These are phyloP conservation scores for Dioszegia hungarica DNA, from an alignment of 768 basidiomycete genomes.

Conservation along the genomic window DNA sequence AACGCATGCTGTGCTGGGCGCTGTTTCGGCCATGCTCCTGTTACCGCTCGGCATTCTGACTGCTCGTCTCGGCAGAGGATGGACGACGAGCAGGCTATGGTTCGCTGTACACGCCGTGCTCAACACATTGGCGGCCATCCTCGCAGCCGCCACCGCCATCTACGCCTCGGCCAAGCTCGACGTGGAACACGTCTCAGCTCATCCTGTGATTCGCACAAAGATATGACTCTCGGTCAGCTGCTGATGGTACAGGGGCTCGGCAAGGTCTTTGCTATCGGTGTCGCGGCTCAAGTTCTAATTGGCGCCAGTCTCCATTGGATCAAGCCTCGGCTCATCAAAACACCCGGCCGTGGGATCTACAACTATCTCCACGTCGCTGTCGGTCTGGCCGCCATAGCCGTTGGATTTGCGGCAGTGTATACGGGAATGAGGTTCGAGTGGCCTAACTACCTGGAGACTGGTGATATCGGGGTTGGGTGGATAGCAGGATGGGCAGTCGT, in stretches of 20 bases:
- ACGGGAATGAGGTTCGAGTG: slow-evolving; percentile 53
- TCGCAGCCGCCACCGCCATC: slow-evolving; percentile 23
- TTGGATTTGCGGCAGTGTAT: slow-evolving; percentile 48
- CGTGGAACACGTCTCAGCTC: slow-evolving; percentile 17
- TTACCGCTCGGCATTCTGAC: slow-evolving; percentile 58
- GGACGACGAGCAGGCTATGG: slow-evolving; percentile 53
- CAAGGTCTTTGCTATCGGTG: slow-evolving; percentile 55
- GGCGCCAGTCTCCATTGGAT: slow-evolving; percentile 58
- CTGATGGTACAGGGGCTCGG: slow-evolving; percentile 47
- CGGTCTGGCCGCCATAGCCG: slow-evolving; percentile 55
- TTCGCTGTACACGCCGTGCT: slow-evolving; percentile 57
- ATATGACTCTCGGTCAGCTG: not conserved
- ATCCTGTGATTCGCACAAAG: no score
- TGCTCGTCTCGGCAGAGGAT: slow-evolving; percentile 57
- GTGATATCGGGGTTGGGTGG: slow-evolving; percentile 36
- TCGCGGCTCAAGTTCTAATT: slow-evolving; percentile 55
- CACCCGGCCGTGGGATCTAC: slow-evolving; percentile 43
- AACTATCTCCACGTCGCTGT: slow-evolving; percentile 61
- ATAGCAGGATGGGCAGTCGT: slow-evolving; percentile 34
- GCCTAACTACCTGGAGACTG: slow-evolving; percentile 54
- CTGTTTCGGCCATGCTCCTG: slow-evolving; percentile 56
- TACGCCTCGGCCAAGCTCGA: slow-evolving; percentile 10
- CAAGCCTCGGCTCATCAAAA: slow-evolving; percentile 41
- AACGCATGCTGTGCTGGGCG: slow-evolving; percentile 57
- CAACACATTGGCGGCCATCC: slow-evolving; percentile 48